phyloP scores from a whole-genome alignment of 2,329 filamentous ascomycete species.

The Nigrospora sphaerica region DNA sequence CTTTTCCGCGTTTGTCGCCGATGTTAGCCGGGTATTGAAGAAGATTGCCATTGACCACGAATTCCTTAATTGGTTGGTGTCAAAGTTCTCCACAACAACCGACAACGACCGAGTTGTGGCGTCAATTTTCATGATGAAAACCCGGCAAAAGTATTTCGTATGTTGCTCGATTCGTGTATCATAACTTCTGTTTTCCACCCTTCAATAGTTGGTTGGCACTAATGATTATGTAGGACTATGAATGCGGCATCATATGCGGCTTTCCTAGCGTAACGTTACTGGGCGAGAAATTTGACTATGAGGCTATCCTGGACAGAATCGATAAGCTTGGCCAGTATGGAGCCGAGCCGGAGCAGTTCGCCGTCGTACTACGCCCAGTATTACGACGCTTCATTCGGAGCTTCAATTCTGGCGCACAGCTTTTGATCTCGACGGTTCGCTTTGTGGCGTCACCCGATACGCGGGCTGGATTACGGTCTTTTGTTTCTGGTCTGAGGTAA shows the following conservation, averaged over 20 bases:
- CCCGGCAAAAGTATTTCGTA: constrained; percentile 40
- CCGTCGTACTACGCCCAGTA: constrained; percentile 11
- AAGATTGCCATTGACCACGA: constrained; percentile 4
- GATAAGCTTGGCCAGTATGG: constrained; percentile 30
- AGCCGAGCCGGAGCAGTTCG: constrained; percentile 7
- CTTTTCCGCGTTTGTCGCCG: constrained; percentile 15
- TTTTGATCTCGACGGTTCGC: neutral
- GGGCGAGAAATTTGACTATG: constrained; percentile 39
- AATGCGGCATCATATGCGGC: constrained; percentile 27
- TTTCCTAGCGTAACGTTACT: constrained; percentile 45
- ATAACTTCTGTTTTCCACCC: no score
- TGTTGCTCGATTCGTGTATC: no score
- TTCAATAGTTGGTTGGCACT: no score
- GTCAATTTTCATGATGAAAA: constrained; percentile 42
- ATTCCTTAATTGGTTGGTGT: constrained; percentile 40
- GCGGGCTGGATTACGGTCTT: constrained; percentile 25
- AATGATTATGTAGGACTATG: constrained; percentile 12
- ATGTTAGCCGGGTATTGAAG: constrained; percentile 5
- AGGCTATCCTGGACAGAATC: constrained; percentile 20
- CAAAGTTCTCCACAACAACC: constrained; percentile 43
- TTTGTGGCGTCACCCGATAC: constrained; percentile 18
- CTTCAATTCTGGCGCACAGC: constrained; percentile 21
- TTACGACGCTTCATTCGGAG: constrained; percentile 17
- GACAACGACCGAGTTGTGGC: constrained; percentile 32
- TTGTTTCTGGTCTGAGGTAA: constrained; percentile 22